phyloP scores from a whole-genome alignment of 129 eudicot species.

The Pulicaria dysenterica region DNA sequence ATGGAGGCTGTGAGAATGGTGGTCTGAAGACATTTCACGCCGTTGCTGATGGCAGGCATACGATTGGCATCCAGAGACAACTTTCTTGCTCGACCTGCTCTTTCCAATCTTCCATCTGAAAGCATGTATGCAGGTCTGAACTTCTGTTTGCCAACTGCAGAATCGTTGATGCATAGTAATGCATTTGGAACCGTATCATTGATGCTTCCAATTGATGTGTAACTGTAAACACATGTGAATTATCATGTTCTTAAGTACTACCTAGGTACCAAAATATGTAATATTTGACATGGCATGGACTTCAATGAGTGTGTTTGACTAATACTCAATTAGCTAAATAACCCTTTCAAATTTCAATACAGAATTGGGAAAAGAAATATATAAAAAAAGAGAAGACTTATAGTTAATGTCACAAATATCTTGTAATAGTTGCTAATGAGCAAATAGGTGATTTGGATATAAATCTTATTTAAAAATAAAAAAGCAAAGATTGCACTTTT shows the following conservation, averaged over 20 bases:
- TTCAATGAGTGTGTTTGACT: constrained; percentile 17
- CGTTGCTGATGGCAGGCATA: constrained; percentile 52
- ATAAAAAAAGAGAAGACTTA: too few relatives aligned
- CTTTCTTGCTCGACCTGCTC: constrained; percentile 88
- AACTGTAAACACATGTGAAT: constrained; percentile 42
- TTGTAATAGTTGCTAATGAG: too few relatives aligned
- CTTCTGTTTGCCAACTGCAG: constrained; percentile 46
- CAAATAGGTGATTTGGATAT: too few relatives aligned
- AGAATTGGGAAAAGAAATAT: too few relatives aligned
- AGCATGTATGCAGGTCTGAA: constrained; percentile 85
- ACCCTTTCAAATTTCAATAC: not conserved
- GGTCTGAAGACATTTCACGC: constrained; percentile 40
- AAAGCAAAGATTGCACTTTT: too few relatives aligned
- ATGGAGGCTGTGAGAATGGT: constrained; percentile 68
- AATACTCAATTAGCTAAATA: constrained; percentile 11
- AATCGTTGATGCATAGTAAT: constrained; percentile 44
- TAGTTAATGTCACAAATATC: too few relatives aligned
- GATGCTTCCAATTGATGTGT: constrained; percentile 93
- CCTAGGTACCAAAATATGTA: not conserved
- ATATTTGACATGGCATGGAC: not conserved
- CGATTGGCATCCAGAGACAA: constrained; percentile 32
- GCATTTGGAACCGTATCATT: constrained; percentile 92
- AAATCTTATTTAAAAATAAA: too few relatives aligned
- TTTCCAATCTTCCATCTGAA: constrained; percentile 89
- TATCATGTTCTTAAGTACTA: not conserved